phyloP scores from a whole-genome alignment of 306 rosid genomes.

The Pueraria montana region DNA sequence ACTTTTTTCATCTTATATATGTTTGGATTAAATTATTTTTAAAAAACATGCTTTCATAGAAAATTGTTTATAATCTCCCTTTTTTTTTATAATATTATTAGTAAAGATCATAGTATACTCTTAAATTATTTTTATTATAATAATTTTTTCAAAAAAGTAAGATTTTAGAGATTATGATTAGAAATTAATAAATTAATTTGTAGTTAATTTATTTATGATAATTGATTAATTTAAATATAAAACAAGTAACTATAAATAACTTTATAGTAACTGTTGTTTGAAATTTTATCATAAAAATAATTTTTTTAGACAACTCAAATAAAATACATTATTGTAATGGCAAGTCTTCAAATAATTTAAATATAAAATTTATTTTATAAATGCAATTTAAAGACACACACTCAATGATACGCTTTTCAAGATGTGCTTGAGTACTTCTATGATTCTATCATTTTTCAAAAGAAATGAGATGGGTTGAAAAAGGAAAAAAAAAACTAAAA shows the following conservation, averaged over 20 bases:
- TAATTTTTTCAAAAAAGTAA: neutral
- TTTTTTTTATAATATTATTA: neutral
- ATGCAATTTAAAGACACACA: neutral
- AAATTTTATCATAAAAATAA: neutral
- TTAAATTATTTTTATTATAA: neutral
- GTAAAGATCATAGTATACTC: neutral
- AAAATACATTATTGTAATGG: neutral
- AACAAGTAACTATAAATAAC: neutral
- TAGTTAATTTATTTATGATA: neutral
- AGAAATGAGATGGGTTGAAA: neutral
- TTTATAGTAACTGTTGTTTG: neutral
- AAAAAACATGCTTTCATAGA: neutral
- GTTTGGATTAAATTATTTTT: neutral
- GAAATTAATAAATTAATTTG: neutral
- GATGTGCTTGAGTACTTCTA: neutral
- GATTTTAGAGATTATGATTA: neutral
- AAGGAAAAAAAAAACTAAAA: neutral
- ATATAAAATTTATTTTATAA: neutral
- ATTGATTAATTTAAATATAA: neutral
- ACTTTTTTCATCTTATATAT: too few relatives aligned
- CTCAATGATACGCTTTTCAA: neutral
- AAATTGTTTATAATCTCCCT: neutral
- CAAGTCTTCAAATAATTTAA: neutral
- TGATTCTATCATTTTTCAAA: neutral
- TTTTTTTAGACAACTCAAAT: neutral